Percentiles rank a stretch among this genome's conserved stretches.
Evolutionary conservation across 305 asterid genomes (phyloP).

Genomic region (Fraxinus baroniana): DNA sequence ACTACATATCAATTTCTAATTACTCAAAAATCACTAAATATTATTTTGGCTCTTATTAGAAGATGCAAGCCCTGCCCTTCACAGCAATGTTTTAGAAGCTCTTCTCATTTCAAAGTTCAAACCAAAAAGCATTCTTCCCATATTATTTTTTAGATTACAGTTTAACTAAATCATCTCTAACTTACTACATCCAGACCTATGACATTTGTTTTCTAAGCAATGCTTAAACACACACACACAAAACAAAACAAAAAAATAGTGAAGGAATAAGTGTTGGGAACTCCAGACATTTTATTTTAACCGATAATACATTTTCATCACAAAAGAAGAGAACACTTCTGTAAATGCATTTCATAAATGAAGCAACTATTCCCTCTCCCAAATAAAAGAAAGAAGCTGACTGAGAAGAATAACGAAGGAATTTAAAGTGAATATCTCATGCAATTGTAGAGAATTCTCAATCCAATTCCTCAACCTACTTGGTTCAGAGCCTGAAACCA

Average conservation of each 20-base stretch:
- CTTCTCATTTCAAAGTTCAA: neutral
- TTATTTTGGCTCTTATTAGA: neutral
- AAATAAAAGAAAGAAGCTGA: neutral
- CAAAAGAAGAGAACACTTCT: neutral
- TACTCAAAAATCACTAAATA: neutral
- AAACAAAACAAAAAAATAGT: neutral
- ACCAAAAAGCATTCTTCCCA: neutral
- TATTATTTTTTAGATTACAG: neutral
- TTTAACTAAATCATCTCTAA: neutral
- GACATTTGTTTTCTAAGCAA: neutral
- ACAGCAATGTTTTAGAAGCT: neutral
- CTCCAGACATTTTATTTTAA: neutral
- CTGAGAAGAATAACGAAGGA: neutral
- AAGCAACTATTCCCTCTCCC: neutral
- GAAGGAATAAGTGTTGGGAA: neutral
- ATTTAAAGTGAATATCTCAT: neutral
- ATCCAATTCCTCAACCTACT: slow-evolving; percentile 38
- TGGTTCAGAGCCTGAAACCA: slow-evolving; percentile 25
- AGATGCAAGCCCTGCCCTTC: neutral
- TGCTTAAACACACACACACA: neutral
- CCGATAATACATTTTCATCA: neutral
- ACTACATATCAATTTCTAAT: neutral
- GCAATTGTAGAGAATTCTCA: neutral
- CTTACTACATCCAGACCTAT: neutral
- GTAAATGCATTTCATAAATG: neutral